Evolutionary conservation across 306 rosid species (phyloP).

Genomic region (Alnus rubra): DNA sequence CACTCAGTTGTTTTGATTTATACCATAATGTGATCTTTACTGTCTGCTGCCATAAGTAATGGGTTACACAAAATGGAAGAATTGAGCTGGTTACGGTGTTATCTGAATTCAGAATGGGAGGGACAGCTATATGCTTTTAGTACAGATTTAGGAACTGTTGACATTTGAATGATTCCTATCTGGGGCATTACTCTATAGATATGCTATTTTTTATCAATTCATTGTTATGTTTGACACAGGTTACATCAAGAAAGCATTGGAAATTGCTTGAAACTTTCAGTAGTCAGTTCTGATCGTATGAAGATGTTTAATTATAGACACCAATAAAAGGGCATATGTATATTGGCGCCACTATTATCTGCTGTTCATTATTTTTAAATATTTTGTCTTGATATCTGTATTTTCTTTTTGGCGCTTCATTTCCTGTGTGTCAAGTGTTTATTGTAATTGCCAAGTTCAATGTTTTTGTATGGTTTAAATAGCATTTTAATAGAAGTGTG

Average conservation of each 20-base stretch:
- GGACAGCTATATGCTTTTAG: not conserved
- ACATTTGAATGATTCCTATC: too few species aligned
- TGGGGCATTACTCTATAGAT: too few species aligned
- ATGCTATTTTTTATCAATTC: too few species aligned
- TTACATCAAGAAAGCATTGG: conserved; percentile 75
- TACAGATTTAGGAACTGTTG: not conserved
- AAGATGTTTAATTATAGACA: not conserved
- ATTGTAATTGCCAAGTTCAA: conserved; percentile 1
- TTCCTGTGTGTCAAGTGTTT: not conserved
- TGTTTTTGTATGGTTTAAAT: not conserved
- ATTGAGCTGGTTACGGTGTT: not conserved
- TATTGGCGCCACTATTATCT: not conserved
- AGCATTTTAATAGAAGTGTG: not conserved
- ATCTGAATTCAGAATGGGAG: not conserved
- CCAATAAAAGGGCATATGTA: not conserved
- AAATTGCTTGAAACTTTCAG: conserved; percentile 45
- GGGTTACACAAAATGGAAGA: not conserved
- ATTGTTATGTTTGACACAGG: conserved; percentile 41
- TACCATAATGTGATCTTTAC: not conserved
- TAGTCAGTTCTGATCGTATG: conserved; percentile 7
- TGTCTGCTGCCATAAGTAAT: not conserved
- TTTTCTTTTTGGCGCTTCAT: not conserved
- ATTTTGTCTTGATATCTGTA: not conserved
- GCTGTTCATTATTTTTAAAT: not conserved
- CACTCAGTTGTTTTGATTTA: not conserved